Conservation (phyloP, 2,329 filamentous ascomycete species). For the Triangularia setosa region DNA sequence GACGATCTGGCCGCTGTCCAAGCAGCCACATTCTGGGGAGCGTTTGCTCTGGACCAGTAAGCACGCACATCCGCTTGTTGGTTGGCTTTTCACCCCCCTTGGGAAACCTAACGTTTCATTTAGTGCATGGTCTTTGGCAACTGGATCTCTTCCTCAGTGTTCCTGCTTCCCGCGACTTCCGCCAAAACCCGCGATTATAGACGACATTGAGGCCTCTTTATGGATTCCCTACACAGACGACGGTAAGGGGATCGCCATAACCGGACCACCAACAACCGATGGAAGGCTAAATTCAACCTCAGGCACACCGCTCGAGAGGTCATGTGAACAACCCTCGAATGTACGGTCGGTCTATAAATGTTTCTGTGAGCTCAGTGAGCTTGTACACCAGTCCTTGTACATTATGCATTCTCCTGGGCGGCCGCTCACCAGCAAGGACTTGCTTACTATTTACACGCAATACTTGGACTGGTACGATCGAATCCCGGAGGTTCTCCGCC, state of each 20-base stretch:
- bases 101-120: conserved; percentile 22
- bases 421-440: conserved; percentile 58
- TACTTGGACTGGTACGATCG: conserved; percentile 69
- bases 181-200: conserved; percentile 57
- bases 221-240: conserved; percentile 59
- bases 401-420: conserved; percentile 68
- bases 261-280: not conserved
- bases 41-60: conserved; percentile 61
- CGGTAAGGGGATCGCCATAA: conserved; percentile 36
- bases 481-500: conserved; percentile 59
- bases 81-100: not conserved
- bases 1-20: conserved; percentile 56
- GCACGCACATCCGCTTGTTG: conserved; percentile 26
- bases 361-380: conserved; percentile 68
- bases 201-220: conserved; percentile 55
- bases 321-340: conserved; percentile 61
- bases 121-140: conserved; percentile 63
- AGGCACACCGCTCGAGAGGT: conserved; percentile 52
- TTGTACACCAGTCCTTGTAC: conserved; percentile 68
- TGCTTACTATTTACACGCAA: conserved; percentile 62
- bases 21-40: conserved; percentile 59
- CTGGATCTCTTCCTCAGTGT: conserved; percentile 57
- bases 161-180: conserved; percentile 55
- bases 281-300: conserved; percentile 14
- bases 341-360: conserved; percentile 65